Evolutionary conservation across 108 stramenopile species (phyloP).

Genomic region (Cyclotella choctawhatcheeana): DNA sequence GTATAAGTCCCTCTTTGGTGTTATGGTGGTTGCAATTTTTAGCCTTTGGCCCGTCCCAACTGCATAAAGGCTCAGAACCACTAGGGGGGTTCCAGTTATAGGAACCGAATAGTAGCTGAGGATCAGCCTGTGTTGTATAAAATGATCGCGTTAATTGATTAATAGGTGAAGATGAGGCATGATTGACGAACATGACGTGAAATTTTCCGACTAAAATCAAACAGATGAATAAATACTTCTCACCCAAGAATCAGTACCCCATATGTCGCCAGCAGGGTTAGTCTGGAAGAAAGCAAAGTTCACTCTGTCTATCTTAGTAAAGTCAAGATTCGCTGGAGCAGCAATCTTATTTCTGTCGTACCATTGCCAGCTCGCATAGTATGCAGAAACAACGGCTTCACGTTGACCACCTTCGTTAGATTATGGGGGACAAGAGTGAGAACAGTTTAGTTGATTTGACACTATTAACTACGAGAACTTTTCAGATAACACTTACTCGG

Average conservation of each 20-base stretch:
- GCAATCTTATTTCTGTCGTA: constrained; percentile 40
- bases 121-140: too few relatives aligned
- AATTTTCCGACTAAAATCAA: background rate
- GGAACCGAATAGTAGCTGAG: constrained; percentile 30
- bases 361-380: constrained; percentile 27
- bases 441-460: too few relatives aligned
- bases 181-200: background rate
- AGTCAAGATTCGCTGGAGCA: constrained; percentile 40
- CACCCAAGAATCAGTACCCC: constrained; percentile 45
- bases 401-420: too few relatives aligned
- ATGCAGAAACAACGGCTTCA: background rate
- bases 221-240: background rate
- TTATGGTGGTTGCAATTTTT: constrained; percentile 20
- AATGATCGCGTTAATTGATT: too few relatives aligned
- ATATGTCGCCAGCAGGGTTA: constrained; percentile 27
- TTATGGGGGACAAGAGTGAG: too few relatives aligned
- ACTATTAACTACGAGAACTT: too few relatives aligned
- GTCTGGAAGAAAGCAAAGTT: constrained; percentile 54
- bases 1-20: constrained; percentile 21
- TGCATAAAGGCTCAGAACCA: constrained; percentile 12
- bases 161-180: too few relatives aligned
- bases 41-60: constrained; percentile 25
- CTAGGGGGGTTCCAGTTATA: constrained; percentile 36
- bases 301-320: constrained; percentile 41
- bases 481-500: too few relatives aligned